Evolutionary conservation across 495 filamentous ascomycete genomes (phyloP).

Genomic region (Penicillium subrubescens): DNA sequence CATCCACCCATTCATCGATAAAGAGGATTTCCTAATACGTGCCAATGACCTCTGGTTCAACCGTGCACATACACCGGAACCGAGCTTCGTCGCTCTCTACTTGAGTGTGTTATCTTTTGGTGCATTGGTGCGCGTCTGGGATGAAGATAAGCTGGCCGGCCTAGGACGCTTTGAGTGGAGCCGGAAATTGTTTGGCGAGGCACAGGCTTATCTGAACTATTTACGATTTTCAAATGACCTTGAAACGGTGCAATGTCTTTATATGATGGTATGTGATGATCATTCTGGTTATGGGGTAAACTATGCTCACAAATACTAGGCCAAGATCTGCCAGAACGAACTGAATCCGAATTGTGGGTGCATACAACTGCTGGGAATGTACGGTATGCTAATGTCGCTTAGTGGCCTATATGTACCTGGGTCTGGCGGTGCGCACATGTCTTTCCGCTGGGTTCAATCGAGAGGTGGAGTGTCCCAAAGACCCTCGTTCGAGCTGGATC

Average conservation of each 20-base stretch:
- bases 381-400: neutral
- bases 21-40: slow-evolving; percentile 40
- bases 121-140: slow-evolving; percentile 42
- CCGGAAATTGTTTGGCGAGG: slow-evolving; percentile 45
- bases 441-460: slow-evolving; percentile 46
- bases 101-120: slow-evolving; percentile 44
- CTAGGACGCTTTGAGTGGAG: slow-evolving; percentile 46
- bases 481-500: slow-evolving; percentile 42
- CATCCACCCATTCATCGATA: slow-evolving; percentile 46
- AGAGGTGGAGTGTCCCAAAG: slow-evolving; percentile 35
- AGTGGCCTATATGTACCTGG: slow-evolving; percentile 52
- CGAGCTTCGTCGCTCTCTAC: slow-evolving; percentile 44
- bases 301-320: slow-evolving; percentile 22
- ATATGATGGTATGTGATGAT: slow-evolving; percentile 37
- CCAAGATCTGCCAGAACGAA: slow-evolving; percentile 48
- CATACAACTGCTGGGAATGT: neutral
- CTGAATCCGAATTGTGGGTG: slow-evolving; percentile 43
- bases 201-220: slow-evolving; percentile 40
- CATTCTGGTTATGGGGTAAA: neutral
- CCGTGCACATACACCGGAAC: slow-evolving; percentile 31
- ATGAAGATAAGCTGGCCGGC: slow-evolving; percentile 38
- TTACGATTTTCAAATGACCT: slow-evolving; percentile 43
- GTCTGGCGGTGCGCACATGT: slow-evolving; percentile 43
- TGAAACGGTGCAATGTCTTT: slow-evolving; percentile 45
- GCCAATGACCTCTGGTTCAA: slow-evolving; percentile 43